phyloP scores from a whole-genome alignment of 73 alveolate species.

The Paramecium bursaria region DNA sequence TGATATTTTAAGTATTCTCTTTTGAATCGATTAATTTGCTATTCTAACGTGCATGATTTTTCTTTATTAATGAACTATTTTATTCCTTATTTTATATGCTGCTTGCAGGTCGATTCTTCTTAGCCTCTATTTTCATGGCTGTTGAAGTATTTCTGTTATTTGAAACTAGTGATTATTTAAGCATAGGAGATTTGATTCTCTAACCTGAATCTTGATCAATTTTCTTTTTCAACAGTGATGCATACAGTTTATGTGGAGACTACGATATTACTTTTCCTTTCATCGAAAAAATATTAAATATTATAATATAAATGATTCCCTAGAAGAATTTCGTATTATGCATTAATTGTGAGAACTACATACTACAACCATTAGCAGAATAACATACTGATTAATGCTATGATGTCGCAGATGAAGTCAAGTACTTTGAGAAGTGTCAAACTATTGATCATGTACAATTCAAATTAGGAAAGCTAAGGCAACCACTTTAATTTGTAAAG shows the following conservation, averaged over 20 bases:
- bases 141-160: constrained; percentile 16
- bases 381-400: too few relatives aligned
- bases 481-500: too few relatives aligned
- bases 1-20: constrained; percentile 25
- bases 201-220: not conserved
- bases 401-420: too few relatives aligned
- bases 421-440: too few relatives aligned
- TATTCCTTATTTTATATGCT: constrained; percentile 24
- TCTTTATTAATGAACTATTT: constrained; percentile 17
- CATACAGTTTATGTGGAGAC: constrained; percentile 57
- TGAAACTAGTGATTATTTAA: not conserved
- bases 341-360: too few relatives aligned
- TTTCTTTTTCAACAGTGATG: constrained; percentile 23
- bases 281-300: too few relatives aligned
- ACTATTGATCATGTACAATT: too few relatives aligned
- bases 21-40: constrained; percentile 48
- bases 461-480: too few relatives aligned
- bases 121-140: constrained; percentile 33
- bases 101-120: constrained; percentile 45
- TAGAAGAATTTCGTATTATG: too few relatives aligned
- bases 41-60: constrained; percentile 57
- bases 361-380: too few relatives aligned
- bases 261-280: too few relatives aligned
- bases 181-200: constrained; percentile 5
- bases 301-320: too few relatives aligned